Conservation (phyloP, 1,284 basidiomycete species). For the Fomes fomentarius region DNA sequence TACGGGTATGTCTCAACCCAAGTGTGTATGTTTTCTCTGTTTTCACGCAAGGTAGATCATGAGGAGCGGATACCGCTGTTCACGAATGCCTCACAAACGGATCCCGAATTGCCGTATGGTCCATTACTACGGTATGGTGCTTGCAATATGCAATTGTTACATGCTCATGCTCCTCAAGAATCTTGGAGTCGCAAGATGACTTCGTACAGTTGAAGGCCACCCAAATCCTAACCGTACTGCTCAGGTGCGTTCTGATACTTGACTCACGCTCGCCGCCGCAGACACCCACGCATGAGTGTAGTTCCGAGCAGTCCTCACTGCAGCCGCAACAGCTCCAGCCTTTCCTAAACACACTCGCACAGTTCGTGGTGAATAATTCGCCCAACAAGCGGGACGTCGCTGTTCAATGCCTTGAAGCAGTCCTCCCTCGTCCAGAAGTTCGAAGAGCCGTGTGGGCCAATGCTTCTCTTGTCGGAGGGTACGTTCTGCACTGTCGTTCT, state of each 20-base stretch:
- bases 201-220: conserved; percentile 91
- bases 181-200: conserved; percentile 88
- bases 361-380: conserved; percentile 63
- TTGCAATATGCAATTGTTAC: not conserved
- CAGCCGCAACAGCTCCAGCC: conserved; percentile 64
- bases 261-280: not conserved
- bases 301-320: conserved; percentile 57
- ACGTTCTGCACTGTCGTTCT: conserved; percentile 17
- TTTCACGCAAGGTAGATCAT: too few relatives aligned
- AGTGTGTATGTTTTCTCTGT: too few relatives aligned
- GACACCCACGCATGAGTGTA: conserved; percentile 26
- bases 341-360: conserved; percentile 67
- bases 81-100: conserved; percentile 55
- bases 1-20: conserved; percentile 52
- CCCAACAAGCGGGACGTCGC: conserved; percentile 85
- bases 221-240: conserved; percentile 86
- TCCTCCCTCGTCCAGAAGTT: conserved; percentile 83
- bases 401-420: conserved; percentile 86
- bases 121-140: conserved; percentile 76
- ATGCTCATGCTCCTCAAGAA: conserved; percentile 44
- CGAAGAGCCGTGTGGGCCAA: conserved; percentile 75
- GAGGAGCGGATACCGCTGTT: conserved; percentile 82
- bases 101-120: conserved; percentile 83
- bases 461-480: conserved; percentile 71
- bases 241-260: conserved; percentile 61